phyloP scores from a whole-genome alignment of 768 basidiomycete genomes.

The Mycena sanguinolenta region DNA sequence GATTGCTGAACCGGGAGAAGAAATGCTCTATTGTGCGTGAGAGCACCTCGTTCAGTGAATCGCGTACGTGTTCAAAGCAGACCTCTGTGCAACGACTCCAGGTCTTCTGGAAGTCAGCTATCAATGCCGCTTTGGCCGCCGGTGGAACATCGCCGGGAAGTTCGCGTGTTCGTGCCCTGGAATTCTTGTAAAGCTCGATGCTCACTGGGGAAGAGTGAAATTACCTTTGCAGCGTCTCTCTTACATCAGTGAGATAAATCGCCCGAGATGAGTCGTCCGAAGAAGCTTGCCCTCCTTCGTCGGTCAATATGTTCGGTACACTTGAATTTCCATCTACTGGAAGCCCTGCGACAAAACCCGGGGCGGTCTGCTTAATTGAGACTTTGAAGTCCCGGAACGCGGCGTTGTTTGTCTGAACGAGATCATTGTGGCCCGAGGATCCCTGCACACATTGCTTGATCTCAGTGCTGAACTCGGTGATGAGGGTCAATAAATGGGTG shows the following conservation, averaged over 20 bases:
- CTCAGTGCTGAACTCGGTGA: conserved; percentile 48
- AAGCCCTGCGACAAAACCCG: neutral
- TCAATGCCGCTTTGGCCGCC: conserved; percentile 48
- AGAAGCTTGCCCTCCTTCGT: conserved; percentile 26
- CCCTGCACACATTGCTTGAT: conserved; percentile 31
- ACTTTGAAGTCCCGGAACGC: too few relatives aligned
- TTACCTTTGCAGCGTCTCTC: conserved; percentile 48
- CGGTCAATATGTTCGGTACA: conserved; percentile 21
- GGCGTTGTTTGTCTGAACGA: too few relatives aligned
- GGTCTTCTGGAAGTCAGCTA: conserved; percentile 44
- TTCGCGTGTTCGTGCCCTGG: too few relatives aligned
- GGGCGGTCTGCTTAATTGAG: too few relatives aligned
- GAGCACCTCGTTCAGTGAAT: conserved; percentile 43
- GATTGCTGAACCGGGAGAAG: too few relatives aligned
- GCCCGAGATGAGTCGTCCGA: conserved; percentile 35
- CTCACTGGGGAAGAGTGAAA: conserved; percentile 5
- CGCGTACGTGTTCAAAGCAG: conserved; percentile 40
- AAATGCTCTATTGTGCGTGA: too few relatives aligned
- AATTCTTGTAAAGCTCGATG: too few relatives aligned
- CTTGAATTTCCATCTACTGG: too few relatives aligned
- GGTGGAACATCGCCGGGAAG: conserved; percentile 54
- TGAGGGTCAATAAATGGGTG: conserved; percentile 48
- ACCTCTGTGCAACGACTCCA: conserved; percentile 43
- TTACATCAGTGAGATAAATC: conserved; percentile 49
- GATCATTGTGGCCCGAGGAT: conserved; percentile 6